Evolutionary conservation across 2,329 filamentous ascomycete species (phyloP).

Genomic region (Penicillium sp.): DNA sequence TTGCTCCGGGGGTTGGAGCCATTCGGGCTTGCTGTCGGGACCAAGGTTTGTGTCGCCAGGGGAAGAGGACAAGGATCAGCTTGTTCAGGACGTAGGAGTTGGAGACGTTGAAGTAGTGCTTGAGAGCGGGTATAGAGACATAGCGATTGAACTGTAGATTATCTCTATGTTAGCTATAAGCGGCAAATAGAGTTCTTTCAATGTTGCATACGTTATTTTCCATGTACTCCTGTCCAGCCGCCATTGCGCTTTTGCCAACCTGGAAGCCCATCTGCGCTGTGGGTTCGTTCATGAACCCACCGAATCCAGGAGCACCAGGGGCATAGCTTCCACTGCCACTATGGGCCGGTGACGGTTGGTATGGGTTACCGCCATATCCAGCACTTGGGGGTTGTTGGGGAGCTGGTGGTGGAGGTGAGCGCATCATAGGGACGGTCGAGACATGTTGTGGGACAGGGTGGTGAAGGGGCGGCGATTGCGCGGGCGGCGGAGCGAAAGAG

Average conservation of each 20-base stretch:
- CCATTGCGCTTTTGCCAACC: constrained; percentile 87
- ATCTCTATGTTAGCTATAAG: not conserved
- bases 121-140: constrained; percentile 87
- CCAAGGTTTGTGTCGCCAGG: constrained; percentile 97
- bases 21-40: constrained; percentile 75
- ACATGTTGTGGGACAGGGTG: constrained; percentile 98
- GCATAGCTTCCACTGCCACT: constrained; percentile 43
- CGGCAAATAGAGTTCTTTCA: not conserved
- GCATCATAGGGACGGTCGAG: constrained; percentile 93
- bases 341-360: constrained; percentile 47
- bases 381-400: constrained; percentile 66
- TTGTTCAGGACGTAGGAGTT: constrained; percentile 97
- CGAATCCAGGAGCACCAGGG: constrained; percentile 60
- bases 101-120: constrained; percentile 99
- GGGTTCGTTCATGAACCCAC: constrained; percentile 93
- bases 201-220: constrained; percentile 77
- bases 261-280: constrained; percentile 93
- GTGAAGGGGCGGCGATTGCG: constrained; percentile 85
- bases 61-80: constrained; percentile 88
- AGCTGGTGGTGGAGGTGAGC: constrained; percentile 80
- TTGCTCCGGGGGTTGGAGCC: constrained; percentile 42
- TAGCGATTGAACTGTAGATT: constrained; percentile 67
- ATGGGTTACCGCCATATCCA: constrained; percentile 51
- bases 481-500: constrained; percentile 71
- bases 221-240: constrained; percentile 88